Conservation (phyloP, 2,329 filamentous ascomycete genomes). For the Diaporthe destruens region DNA sequence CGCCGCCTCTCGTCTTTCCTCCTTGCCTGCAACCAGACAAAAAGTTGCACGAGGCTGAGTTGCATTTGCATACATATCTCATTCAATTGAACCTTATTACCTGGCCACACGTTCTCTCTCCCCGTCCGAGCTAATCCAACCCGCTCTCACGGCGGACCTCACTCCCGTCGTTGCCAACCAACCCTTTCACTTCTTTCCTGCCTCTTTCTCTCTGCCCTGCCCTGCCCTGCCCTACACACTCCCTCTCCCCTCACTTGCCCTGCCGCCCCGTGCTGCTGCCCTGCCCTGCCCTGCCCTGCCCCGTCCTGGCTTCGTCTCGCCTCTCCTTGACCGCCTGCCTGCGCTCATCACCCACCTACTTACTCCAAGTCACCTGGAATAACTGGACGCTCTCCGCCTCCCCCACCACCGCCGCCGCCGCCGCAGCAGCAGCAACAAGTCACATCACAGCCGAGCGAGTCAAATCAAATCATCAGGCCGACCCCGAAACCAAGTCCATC, state of each 20-base stretch:
- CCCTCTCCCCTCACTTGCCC: slow-evolving; percentile 25
- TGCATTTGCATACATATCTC: slow-evolving; percentile 27
- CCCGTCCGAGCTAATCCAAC: slow-evolving; percentile 33
- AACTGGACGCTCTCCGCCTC: slow-evolving; percentile 16
- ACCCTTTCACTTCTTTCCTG: slow-evolving; percentile 35
- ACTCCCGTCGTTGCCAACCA: slow-evolving; percentile 32
- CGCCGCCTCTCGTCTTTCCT: slow-evolving; percentile 30
- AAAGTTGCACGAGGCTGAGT: slow-evolving; percentile 37
- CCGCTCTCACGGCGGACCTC: slow-evolving; percentile 36
- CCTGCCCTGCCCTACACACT: slow-evolving; percentile 21
- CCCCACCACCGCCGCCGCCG: slow-evolving; percentile 22
- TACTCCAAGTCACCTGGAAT: slow-evolving; percentile 29
- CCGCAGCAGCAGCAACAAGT: slow-evolving; percentile 2
- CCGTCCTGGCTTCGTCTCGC: background rate
- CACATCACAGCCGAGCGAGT: slow-evolving; percentile 18
- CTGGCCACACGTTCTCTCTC: slow-evolving; percentile 34
- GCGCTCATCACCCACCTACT: slow-evolving; percentile 28
- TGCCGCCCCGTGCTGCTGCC: background rate
- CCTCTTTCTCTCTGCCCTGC: slow-evolving; percentile 29
- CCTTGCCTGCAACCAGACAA: slow-evolving; percentile 31
- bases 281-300: slow-evolving; percentile 6
- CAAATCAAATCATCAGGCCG: slow-evolving; percentile 6
- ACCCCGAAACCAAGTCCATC: slow-evolving; percentile 29
- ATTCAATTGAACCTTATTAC: slow-evolving; percentile 34
- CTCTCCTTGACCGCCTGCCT: slow-evolving; percentile 33